These are phyloP conservation scores for Golubevia sp. DNA, from an alignment of 1,284 basidiomycete species.

Conservation along the genomic window DNA sequence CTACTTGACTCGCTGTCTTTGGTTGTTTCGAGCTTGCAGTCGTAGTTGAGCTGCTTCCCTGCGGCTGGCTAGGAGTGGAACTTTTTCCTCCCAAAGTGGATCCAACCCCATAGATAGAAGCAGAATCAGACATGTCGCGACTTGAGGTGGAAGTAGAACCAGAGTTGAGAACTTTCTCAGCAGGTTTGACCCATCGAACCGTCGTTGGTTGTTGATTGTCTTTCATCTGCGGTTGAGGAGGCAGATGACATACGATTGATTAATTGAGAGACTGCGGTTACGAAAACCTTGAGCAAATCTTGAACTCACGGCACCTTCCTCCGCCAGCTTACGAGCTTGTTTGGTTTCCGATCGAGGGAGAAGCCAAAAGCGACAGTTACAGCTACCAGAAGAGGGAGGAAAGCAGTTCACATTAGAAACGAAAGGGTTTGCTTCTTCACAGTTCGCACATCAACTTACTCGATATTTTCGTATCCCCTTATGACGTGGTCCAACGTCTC, in stretches of 20 bases:
- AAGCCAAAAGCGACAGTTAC: slow-evolving; percentile 57
- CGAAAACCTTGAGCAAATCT: background rate
- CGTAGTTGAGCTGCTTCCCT: no score
- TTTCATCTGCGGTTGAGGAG: no score
- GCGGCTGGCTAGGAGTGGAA: background rate
- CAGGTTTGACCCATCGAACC: slow-evolving; percentile 38
- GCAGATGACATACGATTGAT: no score
- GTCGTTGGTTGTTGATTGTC: slow-evolving; percentile 37
- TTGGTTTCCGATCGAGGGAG: slow-evolving; percentile 28
- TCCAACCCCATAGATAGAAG: background rate
- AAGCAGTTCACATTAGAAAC: background rate
- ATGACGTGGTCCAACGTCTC: slow-evolving; percentile 49
- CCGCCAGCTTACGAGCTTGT: slow-evolving; percentile 34
- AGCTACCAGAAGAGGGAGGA: slow-evolving; percentile 11
- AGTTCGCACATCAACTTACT: slow-evolving; percentile 14
- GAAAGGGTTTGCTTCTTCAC: background rate
- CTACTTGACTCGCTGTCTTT: background rate
- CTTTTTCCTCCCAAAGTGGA: background rate
- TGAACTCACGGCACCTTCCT: slow-evolving; percentile 31
- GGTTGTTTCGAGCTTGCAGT: background rate
- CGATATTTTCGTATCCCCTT: slow-evolving; percentile 44
- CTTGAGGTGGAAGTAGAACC: background rate
- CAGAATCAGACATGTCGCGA: background rate
- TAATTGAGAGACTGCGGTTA: no score
- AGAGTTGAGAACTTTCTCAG: background rate